Percentiles rank a stretch among this genome's conserved stretches.
Evolutionary conservation across 2,329 filamentous ascomycete genomes (phyloP).

Genomic region (Trichoderma lentiforme): DNA sequence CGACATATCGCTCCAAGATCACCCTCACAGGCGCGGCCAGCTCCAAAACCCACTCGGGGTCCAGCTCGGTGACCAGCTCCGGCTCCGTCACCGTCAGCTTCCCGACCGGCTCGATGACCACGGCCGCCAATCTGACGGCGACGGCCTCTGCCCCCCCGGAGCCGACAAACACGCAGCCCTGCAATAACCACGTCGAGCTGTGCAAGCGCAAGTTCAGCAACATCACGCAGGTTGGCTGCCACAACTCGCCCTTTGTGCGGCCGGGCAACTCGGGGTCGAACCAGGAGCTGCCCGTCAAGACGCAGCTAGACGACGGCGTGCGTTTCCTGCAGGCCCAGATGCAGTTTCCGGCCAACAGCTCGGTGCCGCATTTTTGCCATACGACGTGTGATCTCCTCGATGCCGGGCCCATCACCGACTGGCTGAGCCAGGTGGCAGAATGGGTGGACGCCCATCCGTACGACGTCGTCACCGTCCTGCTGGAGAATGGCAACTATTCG

Average conservation of each 20-base stretch:
- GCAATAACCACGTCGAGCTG: constrained; percentile 76
- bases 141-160: constrained; percentile 30
- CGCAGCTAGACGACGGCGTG: constrained; percentile 75
- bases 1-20: constrained; percentile 41
- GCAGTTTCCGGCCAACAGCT: constrained; percentile 51
- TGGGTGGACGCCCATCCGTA: constrained; percentile 79
- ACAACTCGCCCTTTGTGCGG: constrained; percentile 77
- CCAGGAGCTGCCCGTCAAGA: constrained; percentile 63
- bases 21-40: constrained; percentile 35
- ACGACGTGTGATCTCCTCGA: constrained; percentile 79
- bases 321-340: constrained; percentile 63
- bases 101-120: constrained; percentile 40
- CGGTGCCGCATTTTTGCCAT: constrained; percentile 73
- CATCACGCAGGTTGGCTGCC: constrained; percentile 72
- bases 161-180: constrained; percentile 70
- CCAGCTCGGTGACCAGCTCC: constrained; percentile 2
- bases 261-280: constrained; percentile 72
- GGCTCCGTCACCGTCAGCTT: constrained; percentile 32
- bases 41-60: constrained; percentile 12
- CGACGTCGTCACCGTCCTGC: constrained; percentile 82
- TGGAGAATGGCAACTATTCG: constrained; percentile 81
- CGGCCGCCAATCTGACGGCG: constrained; percentile 39
- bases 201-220: constrained; percentile 76
- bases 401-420: constrained; percentile 71
- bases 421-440: constrained; percentile 62